These are phyloP conservation scores for Ichthyophthirius multifiliis DNA, from an alignment of 169 alveolate genomes.

Conservation along the genomic window DNA sequence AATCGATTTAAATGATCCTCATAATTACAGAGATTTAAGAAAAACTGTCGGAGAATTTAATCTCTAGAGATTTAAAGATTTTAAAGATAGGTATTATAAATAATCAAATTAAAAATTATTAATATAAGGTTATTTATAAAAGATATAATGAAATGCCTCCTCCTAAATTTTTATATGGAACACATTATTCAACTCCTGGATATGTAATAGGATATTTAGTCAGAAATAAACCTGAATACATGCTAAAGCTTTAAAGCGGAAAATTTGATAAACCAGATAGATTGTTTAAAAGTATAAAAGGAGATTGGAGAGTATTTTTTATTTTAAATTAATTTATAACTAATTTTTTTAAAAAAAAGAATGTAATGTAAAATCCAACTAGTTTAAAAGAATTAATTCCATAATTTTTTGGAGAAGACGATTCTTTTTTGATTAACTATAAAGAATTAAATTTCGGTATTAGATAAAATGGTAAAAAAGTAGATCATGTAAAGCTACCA, in stretches of 20 bases:
- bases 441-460: slow-evolving; percentile 63
- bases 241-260: slow-evolving; percentile 87
- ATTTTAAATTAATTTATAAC: not conserved
- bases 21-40: slow-evolving; percentile 64
- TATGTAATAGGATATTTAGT: slow-evolving; percentile 94
- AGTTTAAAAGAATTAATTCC: slow-evolving; percentile 85
- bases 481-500: slow-evolving; percentile 70
- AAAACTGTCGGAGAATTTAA: slow-evolving; percentile 82
- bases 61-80: slow-evolving; percentile 56
- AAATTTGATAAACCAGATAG: slow-evolving; percentile 80
- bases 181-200: slow-evolving; percentile 98
- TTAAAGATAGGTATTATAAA: slow-evolving; percentile 35
- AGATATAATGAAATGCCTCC: slow-evolving; percentile 73
- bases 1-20: slow-evolving; percentile 60
- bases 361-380: slow-evolving; percentile 69
- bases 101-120: not conserved
- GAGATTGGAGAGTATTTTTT: slow-evolving; percentile 60
- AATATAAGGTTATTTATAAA: not conserved
- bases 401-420: slow-evolving; percentile 67
- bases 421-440: slow-evolving; percentile 63
- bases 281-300: slow-evolving; percentile 63
- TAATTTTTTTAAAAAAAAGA: not conserved
- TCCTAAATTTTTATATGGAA: slow-evolving; percentile 93
- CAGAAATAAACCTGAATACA: slow-evolving; percentile 93
- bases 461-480: slow-evolving; percentile 64